Evolutionary conservation across 1,139 yeast species (phyloP), one percentile per base, ranked within the genome.

Genomic region (Hyphopichia khmerensis): DNA sequence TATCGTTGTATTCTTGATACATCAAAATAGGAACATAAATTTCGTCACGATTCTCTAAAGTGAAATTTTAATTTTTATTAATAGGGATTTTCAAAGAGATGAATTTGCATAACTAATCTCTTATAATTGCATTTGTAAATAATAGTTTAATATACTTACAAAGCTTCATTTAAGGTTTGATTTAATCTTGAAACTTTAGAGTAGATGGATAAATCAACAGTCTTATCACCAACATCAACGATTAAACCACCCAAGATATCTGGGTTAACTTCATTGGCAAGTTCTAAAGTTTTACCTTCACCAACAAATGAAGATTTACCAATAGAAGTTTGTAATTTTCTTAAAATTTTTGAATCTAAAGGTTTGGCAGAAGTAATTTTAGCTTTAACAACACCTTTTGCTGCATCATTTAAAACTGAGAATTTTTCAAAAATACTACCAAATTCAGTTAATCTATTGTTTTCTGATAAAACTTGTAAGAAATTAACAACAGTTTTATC

Each of bases 151-250:
- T n/a, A n/a, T n/a, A 9, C 34, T 69, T 82, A 88, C 68, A 89
- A 79, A 55, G 95, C 77, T 73, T 90, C 96, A 59, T 80, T 77
- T 67, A 93, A 83, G 59, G 87, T 82, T 71, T 87, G 82, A 85
- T 95, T 93, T 73, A 91, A 84, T 74, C 81, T 88, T 65, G 87
- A 77, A 64, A 93, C 83, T 79, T 85, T 90, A 62, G 88, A 71
- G 48, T 93, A 77, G 57, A 93, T 82, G 47, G 96, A 86, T 67
- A 93, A 80, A 70, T 93, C 99, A 57, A 90, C 96, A 50, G 98
- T 91, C 70, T 86, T 88, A 77, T 93, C 99, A 64, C 95, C 97
- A 59, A 93, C 91, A 71, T 91, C 96, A 48, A 93, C 96, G 56
- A 95, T 75, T 67, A 93, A 81, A 60, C 99, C 99, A 62, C 99